phyloP scores from a whole-genome alignment of 2,329 filamentous ascomycete species.

The Talaromyces islandicus region DNA sequence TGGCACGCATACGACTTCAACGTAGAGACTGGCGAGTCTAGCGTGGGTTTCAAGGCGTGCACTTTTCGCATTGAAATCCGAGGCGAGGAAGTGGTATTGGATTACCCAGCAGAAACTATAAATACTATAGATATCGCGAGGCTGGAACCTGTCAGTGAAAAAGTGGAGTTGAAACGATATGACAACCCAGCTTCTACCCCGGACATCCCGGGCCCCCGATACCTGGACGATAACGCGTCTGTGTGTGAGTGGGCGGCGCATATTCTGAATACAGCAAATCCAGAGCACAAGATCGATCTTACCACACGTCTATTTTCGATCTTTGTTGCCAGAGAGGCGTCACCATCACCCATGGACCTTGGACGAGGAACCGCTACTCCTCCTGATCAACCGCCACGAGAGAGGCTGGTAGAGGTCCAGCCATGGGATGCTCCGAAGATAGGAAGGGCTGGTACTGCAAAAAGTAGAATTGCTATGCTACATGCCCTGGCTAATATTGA shows the following conservation, averaged over 20 bases:
- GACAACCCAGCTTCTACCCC: constrained; percentile 19
- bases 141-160: constrained; percentile 42
- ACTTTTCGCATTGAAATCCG: constrained; percentile 38
- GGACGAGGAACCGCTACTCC: constrained; percentile 31
- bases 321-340: constrained; percentile 35
- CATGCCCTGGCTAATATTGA: constrained; percentile 46
- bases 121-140: constrained; percentile 17
- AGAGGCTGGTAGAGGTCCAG: constrained; percentile 33
- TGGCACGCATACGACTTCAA: constrained; percentile 48
- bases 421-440: constrained; percentile 36
- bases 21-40: constrained; percentile 44
- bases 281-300: constrained; percentile 44
- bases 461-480: constrained; percentile 42
- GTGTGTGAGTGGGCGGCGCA: constrained; percentile 46
- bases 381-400: constrained; percentile 38
- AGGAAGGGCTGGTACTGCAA: constrained; percentile 38
- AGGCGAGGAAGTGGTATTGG: constrained; percentile 29
- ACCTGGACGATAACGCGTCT: constrained; percentile 36
- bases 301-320: constrained; percentile 39
- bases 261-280: constrained; percentile 40
- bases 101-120: constrained; percentile 21
- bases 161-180: constrained; percentile 37
- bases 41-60: constrained; percentile 43
- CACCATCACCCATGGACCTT: constrained; percentile 37
- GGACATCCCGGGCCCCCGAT: constrained; percentile 17